Evolutionary conservation across 805 yeast species (phyloP).

Genomic region (Candida sonorensis): DNA sequence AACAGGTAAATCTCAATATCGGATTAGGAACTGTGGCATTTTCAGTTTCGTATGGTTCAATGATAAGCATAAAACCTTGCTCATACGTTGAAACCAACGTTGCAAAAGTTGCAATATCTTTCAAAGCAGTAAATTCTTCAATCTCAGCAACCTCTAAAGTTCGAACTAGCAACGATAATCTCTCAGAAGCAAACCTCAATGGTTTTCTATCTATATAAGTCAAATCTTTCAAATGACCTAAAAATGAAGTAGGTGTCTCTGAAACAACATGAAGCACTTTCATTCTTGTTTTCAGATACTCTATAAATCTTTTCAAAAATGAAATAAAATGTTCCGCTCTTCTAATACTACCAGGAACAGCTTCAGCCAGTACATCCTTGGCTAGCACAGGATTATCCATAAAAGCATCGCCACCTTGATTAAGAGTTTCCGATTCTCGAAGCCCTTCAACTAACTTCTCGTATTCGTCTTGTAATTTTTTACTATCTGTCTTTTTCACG

Average conservation of each 20-base stretch:
- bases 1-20: conserved; percentile 82
- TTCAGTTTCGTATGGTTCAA: conserved; percentile 94
- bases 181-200: conserved; percentile 81
- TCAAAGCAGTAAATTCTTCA: conserved; percentile 87
- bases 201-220: conserved; percentile 94
- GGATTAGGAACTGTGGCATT: conserved; percentile 97
- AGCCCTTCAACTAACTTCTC: conserved; percentile 86
- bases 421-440: conserved; percentile 66
- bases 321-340: conserved; percentile 97
- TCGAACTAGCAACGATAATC: conserved; percentile 80
- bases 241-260: conserved; percentile 92
- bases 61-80: conserved; percentile 79
- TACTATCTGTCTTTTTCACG: conserved; percentile 76
- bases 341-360: conserved; percentile 94
- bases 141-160: conserved; percentile 83
- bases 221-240: conserved; percentile 87
- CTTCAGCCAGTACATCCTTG: conserved; percentile 79
- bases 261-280: conserved; percentile 94
- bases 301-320: conserved; percentile 85
- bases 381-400: conserved; percentile 87
- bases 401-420: conserved; percentile 55
- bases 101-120: conserved; percentile 95
- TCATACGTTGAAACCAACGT: conserved; percentile 94
- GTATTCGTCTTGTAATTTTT: conserved; percentile 82
- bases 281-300: conserved; percentile 94